Evolutionary conservation across 1,284 basidiomycete species (phyloP).

Genomic region (Phaffia rhodozyma): DNA sequence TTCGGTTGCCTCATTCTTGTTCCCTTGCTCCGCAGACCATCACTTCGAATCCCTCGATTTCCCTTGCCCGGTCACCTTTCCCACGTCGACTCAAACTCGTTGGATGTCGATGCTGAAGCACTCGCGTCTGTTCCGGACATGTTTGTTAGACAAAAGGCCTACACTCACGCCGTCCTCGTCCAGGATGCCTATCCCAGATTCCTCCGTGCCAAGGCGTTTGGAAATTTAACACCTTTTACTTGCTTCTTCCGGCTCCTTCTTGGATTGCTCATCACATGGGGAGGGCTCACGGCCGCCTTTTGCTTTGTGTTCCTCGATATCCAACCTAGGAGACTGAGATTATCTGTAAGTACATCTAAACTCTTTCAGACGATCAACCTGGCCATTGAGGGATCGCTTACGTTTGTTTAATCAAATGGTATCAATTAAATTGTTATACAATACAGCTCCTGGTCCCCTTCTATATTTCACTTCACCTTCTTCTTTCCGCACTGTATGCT

Average conservation of each 20-base stretch:
- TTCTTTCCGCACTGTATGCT: slow-evolving; percentile 91
- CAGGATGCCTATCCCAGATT: slow-evolving; percentile 96
- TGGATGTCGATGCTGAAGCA: slow-evolving; percentile 54
- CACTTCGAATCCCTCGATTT: slow-evolving; percentile 34
- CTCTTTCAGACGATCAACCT: not conserved
- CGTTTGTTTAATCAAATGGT: not conserved
- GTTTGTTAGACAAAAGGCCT: slow-evolving; percentile 95
- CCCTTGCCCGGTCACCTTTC: slow-evolving; percentile 49
- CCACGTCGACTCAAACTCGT: slow-evolving; percentile 41
- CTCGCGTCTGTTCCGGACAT: slow-evolving; percentile 87
- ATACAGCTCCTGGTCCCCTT: slow-evolving; percentile 84
- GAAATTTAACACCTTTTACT: slow-evolving; percentile 84
- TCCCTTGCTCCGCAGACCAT: slow-evolving; percentile 22
- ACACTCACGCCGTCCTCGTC: slow-evolving; percentile 93
- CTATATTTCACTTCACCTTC: slow-evolving; percentile 72
- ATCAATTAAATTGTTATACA: not conserved
- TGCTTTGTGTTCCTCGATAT: slow-evolving; percentile 87
- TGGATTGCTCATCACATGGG: slow-evolving; percentile 82
- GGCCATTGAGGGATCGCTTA: not conserved
- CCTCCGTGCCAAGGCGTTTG: slow-evolving; percentile 89
- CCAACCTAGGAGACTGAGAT: slow-evolving; percentile 72
- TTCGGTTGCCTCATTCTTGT: slow-evolving; percentile 31
- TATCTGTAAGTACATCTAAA: slow-evolving; percentile 61
- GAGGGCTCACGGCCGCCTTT: slow-evolving; percentile 77
- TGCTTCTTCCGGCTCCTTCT: slow-evolving; percentile 69